These are phyloP conservation scores for Westerdykella aurantiaca DNA, from an alignment of 2,329 filamentous ascomycete genomes.

Conservation along the genomic window DNA sequence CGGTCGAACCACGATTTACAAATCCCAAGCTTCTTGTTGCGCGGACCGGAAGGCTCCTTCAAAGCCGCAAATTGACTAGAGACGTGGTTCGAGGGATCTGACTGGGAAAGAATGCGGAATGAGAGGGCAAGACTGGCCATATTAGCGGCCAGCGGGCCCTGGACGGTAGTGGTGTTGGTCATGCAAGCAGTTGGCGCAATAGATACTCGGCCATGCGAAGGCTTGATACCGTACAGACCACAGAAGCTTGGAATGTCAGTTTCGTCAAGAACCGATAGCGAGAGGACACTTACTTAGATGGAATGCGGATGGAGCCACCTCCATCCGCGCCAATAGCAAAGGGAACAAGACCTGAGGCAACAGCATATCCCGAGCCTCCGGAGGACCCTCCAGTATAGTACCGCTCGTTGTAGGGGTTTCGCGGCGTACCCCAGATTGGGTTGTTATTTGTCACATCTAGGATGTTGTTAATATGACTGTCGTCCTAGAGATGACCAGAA, in stretches of 20 bases:
- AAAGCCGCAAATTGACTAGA: conserved; percentile 59
- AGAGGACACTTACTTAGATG: conserved; percentile 51
- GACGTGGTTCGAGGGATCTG: conserved; percentile 57
- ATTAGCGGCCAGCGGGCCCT: conserved; percentile 69
- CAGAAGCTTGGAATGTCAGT: conserved; percentile 41
- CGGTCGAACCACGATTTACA: conserved; percentile 63
- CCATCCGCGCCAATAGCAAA: conserved; percentile 66
- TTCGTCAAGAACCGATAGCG: neutral
- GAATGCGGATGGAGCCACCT: conserved; percentile 70
- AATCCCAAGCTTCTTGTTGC: conserved; percentile 62
- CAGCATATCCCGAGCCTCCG: conserved; percentile 66
- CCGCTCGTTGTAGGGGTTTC: conserved; percentile 67
- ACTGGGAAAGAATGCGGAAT: conserved; percentile 73
- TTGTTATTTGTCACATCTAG: conserved; percentile 79
- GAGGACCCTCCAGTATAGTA: conserved; percentile 82
- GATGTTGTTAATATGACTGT: neutral
- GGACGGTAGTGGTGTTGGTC: conserved; percentile 58
- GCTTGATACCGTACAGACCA: conserved; percentile 75
- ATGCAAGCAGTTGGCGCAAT: conserved; percentile 54
- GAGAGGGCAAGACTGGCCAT: conserved; percentile 73
- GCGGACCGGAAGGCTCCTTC: conserved; percentile 39
- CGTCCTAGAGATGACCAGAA: neutral
- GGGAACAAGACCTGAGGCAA: conserved; percentile 67
- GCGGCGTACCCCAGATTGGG: conserved; percentile 64
- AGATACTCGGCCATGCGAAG: conserved; percentile 65